Evolutionary conservation across 768 basidiomycete genomes (phyloP).

Genomic region (Agaricus subrufescens): DNA sequence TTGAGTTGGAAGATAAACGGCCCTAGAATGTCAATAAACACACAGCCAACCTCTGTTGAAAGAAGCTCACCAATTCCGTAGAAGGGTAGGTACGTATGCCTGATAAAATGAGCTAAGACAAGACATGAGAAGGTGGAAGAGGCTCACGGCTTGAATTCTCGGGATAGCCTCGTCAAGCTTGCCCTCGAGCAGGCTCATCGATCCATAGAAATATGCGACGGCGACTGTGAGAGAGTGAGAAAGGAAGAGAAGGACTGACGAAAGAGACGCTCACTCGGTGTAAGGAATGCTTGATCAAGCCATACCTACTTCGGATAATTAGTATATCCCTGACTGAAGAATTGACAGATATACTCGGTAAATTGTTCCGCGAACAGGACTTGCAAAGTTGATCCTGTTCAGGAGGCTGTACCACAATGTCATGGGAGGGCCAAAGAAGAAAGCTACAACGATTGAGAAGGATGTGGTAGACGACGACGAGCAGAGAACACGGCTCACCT

Average conservation of each 20-base stretch:
- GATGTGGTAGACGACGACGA: background rate
- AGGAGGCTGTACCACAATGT: conserved; percentile 80
- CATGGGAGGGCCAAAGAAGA: conserved; percentile 75
- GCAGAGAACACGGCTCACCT: conserved; percentile 33
- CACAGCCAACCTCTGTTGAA: background rate
- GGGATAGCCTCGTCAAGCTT: conserved; percentile 45
- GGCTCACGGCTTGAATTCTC: conserved; percentile 41
- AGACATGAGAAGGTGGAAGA: background rate
- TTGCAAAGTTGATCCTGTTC: conserved; percentile 64
- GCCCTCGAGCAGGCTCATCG: conserved; percentile 80
- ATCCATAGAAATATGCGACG: conserved; percentile 54
- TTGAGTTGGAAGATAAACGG: conserved; percentile 73
- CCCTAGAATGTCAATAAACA: conserved; percentile 32
- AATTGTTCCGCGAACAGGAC: conserved; percentile 50
- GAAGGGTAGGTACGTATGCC: conserved; percentile 68
- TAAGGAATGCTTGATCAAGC: conserved; percentile 76
- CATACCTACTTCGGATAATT: conserved; percentile 46
- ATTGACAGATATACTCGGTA: conserved; percentile 47
- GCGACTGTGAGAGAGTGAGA: conserved; percentile 26
- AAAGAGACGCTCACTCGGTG: conserved; percentile 46
- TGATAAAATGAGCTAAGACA: conserved; percentile 17
- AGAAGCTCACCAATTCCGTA: conserved; percentile 64
- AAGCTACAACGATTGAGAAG: conserved; percentile 32
- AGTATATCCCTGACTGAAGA: background rate
- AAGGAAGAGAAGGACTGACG: background rate